Conservation (phyloP, 306 rosid species). For the Dryas octopetala region DNA sequence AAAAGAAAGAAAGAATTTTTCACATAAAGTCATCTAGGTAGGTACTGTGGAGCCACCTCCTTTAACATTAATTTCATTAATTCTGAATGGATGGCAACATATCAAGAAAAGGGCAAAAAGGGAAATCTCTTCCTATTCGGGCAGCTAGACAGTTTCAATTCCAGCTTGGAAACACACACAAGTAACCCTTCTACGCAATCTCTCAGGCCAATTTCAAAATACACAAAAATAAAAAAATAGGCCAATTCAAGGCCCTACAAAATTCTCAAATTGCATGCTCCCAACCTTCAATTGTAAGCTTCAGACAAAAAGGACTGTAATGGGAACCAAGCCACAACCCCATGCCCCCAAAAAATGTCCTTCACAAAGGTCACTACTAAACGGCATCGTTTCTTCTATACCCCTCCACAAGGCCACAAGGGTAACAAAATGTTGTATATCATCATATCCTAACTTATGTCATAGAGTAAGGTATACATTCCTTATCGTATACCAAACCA, state of each 20-base stretch:
- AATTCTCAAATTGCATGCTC: background rate
- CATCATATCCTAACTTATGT: background rate
- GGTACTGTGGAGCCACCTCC: background rate
- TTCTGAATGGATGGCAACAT: background rate
- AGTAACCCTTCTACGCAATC: background rate
- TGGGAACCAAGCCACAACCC: conserved; percentile 11
- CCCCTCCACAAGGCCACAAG: background rate
- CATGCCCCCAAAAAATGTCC: background rate
- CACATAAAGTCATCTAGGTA: background rate
- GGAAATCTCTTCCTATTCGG: background rate
- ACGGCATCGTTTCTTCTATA: background rate
- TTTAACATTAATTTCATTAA: background rate
- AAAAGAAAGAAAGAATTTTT: too few relatives aligned
- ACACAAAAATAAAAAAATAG: background rate
- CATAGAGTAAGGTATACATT: conserved; percentile 16
- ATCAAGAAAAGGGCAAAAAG: background rate
- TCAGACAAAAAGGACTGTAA: background rate
- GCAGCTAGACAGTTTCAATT: background rate
- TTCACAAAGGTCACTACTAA: background rate
- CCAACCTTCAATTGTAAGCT: background rate
- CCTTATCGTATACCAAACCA: conserved; percentile 41
- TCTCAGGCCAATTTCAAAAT: background rate
- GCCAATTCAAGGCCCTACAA: conserved; percentile 5
- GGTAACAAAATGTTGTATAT: background rate
- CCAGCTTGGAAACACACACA: conserved; percentile 8